Evolutionary conservation across 2,329 filamentous ascomycete species (phyloP).

Genomic region (Lecanicillium sp.): DNA sequence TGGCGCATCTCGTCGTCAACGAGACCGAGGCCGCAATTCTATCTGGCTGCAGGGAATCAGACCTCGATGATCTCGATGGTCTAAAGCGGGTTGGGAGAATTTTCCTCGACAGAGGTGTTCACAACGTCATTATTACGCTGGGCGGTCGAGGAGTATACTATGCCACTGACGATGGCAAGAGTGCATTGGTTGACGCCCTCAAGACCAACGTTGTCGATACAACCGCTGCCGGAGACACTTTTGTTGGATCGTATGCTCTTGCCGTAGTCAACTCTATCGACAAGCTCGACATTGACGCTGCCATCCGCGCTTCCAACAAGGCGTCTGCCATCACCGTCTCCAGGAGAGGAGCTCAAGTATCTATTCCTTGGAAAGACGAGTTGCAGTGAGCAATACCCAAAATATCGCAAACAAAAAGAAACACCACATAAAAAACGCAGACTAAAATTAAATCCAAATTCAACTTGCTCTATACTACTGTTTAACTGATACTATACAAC

Average conservation of each 20-base stretch:
- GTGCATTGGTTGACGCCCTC: constrained; percentile 53
- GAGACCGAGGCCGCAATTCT: constrained; percentile 82
- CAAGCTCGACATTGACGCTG: constrained; percentile 49
- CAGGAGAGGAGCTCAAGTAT: constrained; percentile 37
- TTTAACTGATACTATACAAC: constrained; percentile 12
- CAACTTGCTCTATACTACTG: constrained; percentile 6
- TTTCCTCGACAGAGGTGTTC: constrained; percentile 65
- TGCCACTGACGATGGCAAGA: constrained; percentile 36
- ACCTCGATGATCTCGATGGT: constrained; percentile 41
- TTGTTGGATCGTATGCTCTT: constrained; percentile 82
- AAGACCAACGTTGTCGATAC: constrained; percentile 81
- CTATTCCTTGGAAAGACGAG: constrained; percentile 40
- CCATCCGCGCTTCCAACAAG: constrained; percentile 48
- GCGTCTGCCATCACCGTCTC: constrained; percentile 38
- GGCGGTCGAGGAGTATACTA: constrained; percentile 75
- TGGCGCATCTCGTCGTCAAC: constrained; percentile 81
- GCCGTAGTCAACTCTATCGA: constrained; percentile 50
- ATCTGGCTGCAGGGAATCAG: constrained; percentile 46
- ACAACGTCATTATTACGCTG: constrained; percentile 76
- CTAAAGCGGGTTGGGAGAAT: constrained; percentile 43
- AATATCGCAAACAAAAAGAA: not conserved
- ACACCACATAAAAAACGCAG: constrained; percentile 13
- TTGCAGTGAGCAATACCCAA: constrained; percentile 23
- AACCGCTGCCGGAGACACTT: constrained; percentile 90
- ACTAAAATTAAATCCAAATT: constrained; percentile 8